Evolutionary conservation across 768 basidiomycete species (phyloP).

Genomic region (Russula brevipes): DNA sequence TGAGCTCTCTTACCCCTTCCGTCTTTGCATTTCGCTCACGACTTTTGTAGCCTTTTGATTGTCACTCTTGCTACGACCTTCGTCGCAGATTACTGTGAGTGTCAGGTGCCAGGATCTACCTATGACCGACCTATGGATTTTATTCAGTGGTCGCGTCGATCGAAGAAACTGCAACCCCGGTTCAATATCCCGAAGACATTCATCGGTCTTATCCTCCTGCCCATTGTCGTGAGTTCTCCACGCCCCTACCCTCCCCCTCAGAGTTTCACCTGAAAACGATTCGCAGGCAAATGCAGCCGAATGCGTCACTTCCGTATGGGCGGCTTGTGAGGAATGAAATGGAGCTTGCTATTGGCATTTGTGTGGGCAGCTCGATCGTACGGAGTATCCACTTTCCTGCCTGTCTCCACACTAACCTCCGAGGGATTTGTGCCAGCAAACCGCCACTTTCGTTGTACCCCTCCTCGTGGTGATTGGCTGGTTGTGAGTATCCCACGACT

Average conservation of each 20-base stretch:
- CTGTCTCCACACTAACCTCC: background rate
- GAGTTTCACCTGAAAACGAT: background rate
- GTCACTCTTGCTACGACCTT: constrained; percentile 82
- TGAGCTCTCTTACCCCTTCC: constrained; percentile 24
- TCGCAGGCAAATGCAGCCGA: constrained; percentile 75
- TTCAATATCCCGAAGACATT: constrained; percentile 80
- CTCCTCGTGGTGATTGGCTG: constrained; percentile 86
- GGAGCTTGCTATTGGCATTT: constrained; percentile 72
- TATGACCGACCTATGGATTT: constrained; percentile 3
- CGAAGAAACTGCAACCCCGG: constrained; percentile 79
- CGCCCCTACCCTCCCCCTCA: background rate
- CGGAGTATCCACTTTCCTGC: constrained; percentile 27
- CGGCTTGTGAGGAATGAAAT: constrained; percentile 78
- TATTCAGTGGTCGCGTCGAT: constrained; percentile 78
- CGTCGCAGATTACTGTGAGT: constrained; percentile 81
- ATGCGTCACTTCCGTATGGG: constrained; percentile 81
- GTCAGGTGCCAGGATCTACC: background rate
- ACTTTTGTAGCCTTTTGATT: constrained; percentile 48
- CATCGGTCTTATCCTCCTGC: constrained; percentile 81
- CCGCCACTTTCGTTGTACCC: constrained; percentile 81
- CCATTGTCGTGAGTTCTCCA: constrained; percentile 63
- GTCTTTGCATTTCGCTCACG: background rate
- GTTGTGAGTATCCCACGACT: constrained; percentile 47
- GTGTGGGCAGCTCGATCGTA: constrained; percentile 78
- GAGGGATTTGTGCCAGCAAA: constrained; percentile 50